These are phyloP conservation scores for Pythium sp. DNA, from an alignment of 352 stramenopile genomes.

Conservation along the genomic window DNA sequence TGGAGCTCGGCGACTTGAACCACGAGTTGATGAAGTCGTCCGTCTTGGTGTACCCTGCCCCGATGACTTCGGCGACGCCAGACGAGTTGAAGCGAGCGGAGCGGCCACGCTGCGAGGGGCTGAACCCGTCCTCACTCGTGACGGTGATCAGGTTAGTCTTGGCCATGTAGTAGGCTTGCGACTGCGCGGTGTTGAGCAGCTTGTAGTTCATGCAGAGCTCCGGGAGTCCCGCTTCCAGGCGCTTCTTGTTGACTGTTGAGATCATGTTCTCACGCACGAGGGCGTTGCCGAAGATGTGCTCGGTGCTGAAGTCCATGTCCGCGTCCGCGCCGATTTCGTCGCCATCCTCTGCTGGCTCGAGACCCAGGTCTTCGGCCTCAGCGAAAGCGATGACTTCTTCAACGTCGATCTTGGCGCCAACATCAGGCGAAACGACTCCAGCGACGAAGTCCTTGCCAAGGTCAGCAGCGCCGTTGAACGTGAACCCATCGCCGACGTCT, in stretches of 20 bases:
- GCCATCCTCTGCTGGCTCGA: background rate
- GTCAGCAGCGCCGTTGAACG: background rate
- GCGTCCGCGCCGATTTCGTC: constrained; percentile 8
- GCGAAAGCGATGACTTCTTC: background rate
- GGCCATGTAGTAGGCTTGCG: constrained; percentile 24
- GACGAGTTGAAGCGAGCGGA: constrained; percentile 27
- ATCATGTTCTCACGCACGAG: constrained; percentile 6
- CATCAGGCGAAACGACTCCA: background rate
- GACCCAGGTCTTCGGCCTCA: background rate
- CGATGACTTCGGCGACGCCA: constrained; percentile 23
- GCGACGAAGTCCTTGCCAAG: background rate
- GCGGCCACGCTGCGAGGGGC: constrained; percentile 18
- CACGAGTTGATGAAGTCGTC: constrained; percentile 19
- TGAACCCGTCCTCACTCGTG: constrained; percentile 18
- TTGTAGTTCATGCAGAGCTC: constrained; percentile 14
- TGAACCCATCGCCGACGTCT: background rate
- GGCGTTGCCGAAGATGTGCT: background rate
- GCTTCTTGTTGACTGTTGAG: constrained; percentile 4
- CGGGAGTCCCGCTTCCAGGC: background rate
- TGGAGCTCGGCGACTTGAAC: constrained; percentile 15
- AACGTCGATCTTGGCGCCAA: background rate
- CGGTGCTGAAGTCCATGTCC: background rate
- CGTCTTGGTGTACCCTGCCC: constrained; percentile 21
- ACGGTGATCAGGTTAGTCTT: constrained; percentile 17
- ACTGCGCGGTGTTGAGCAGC: constrained; percentile 21